Base-by-base conservation (phyloP, 2,329 filamentous ascomycete genomes). In the Podosphaera fusca region DNA sequence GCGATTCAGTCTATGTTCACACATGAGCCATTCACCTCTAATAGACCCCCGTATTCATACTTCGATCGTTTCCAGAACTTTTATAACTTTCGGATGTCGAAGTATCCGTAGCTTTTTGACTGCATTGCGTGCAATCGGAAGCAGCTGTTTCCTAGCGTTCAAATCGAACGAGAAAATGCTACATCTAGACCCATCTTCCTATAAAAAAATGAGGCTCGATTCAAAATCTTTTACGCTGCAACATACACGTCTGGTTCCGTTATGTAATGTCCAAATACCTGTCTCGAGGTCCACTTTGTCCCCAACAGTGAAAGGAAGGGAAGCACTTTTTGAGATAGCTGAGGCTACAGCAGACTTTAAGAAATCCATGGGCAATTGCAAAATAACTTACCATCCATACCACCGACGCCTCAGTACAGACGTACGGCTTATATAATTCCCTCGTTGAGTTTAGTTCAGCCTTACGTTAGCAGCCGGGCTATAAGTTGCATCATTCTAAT, bases 91-190 rank as follows among this genome's bases (percentile, higher is more conserved):
- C 0, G 92, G 92, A 69, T 98, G 92, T 64, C 92, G 81, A 65
- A 98, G 72, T 2, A 90, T 98, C 63, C 90, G 83, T 61, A 94
- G 78, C 72, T 96, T 98, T 68, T 90, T 87, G 62, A 95, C 77
- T 50, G 90, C 88, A 73, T 98, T 98, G 70, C 83, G 87, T 56
- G 92, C 92, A 56, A 98, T 78, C 46, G 89, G 85, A 30, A 95
- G 72, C 57, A 83, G 81, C 49, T 85, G 82, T 68, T 82, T 87
- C 69, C 94, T 90, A 58, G 84, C 75, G 59, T 77, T 76, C 57
- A 94, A 78, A 68, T 98, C 90, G 74, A 98, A 98, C 63, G 88
- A 87, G 72, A 98, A 95, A 63, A 98, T 89, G 72, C 88, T 95
- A 72, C 92, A 98, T 64, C 87, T 82, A 3, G 88, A 94, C 38